Evolutionary conservation across 169 alveolate species (phyloP).

Genomic region (Theileria orientalis): DNA sequence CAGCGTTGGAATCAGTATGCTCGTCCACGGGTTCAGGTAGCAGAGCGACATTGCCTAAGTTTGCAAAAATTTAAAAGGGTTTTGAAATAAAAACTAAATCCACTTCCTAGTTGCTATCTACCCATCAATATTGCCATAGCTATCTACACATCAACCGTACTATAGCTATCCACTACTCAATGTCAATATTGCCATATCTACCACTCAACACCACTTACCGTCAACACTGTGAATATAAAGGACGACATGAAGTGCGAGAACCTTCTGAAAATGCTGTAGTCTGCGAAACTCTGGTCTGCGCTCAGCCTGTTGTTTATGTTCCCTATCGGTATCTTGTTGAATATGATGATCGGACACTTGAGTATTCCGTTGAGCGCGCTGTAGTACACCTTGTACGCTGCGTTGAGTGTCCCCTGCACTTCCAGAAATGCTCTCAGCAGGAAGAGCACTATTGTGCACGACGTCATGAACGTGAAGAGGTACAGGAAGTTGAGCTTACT

Average conservation of each 20-base stretch:
- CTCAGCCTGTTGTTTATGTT: constrained; percentile 54
- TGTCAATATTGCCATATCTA: too few species aligned
- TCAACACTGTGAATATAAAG: constrained; percentile 22
- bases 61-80: background rate
- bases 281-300: constrained; percentile 66
- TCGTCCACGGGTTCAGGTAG: constrained; percentile 46
- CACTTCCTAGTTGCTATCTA: too few species aligned
- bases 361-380: constrained; percentile 54
- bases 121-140: too few species aligned
- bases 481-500: constrained; percentile 46
- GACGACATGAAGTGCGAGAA: constrained; percentile 51
- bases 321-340: constrained; percentile 55
- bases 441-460: constrained; percentile 35
- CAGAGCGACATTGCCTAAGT: constrained; percentile 42
- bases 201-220: background rate
- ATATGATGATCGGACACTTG: constrained; percentile 41
- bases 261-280: constrained; percentile 47
- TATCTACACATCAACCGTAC: too few species aligned
- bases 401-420: constrained; percentile 53
- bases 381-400: constrained; percentile 42
- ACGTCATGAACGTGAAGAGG: constrained; percentile 25
- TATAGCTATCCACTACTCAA: too few species aligned
- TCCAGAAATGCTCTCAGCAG: constrained; percentile 42
- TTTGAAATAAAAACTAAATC: too few species aligned
- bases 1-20: constrained; percentile 31